phyloP scores from a whole-genome alignment of 2,329 filamentous ascomycete genomes.

The Penicillium sp. region DNA sequence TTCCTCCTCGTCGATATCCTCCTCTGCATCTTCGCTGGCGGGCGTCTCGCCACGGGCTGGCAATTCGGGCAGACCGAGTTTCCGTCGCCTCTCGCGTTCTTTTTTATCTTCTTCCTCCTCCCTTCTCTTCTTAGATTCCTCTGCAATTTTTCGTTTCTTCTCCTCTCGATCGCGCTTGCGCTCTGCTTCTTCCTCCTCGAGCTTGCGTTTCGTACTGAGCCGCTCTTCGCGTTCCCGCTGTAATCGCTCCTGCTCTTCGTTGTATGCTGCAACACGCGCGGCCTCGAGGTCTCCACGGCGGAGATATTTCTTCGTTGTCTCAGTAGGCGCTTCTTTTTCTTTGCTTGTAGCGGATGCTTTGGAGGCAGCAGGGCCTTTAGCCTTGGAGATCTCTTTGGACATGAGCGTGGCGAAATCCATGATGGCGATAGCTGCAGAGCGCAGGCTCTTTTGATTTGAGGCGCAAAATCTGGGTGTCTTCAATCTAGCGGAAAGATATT shows the following conservation, averaged over 20 bases:
- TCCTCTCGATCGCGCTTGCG: constrained; percentile 75
- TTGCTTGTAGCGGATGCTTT: constrained; percentile 31
- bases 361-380: constrained; percentile 60
- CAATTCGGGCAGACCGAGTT: constrained; percentile 80
- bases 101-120: constrained; percentile 76
- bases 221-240: constrained; percentile 74
- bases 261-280: constrained; percentile 78
- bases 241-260: constrained; percentile 76
- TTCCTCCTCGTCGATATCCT: constrained; percentile 74
- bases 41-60: constrained; percentile 47
- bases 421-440: constrained; percentile 32
- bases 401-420: constrained; percentile 98
- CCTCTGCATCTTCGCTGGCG: constrained; percentile 39
- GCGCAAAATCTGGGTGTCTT: background rate
- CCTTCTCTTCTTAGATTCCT: constrained; percentile 72
- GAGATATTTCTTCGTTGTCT: constrained; percentile 72
- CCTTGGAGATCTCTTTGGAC: constrained; percentile 88
- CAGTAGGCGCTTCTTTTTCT: constrained; percentile 28
- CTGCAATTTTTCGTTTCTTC: constrained; percentile 79
- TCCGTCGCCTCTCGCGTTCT: constrained; percentile 73
- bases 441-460: constrained; percentile 2
- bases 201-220: constrained; percentile 79
- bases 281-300: constrained; percentile 87
- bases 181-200: constrained; percentile 81
- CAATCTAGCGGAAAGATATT: background rate